Conservation (phyloP, 495 filamentous ascomycete species). For the Penicillium paradoxum region DNA sequence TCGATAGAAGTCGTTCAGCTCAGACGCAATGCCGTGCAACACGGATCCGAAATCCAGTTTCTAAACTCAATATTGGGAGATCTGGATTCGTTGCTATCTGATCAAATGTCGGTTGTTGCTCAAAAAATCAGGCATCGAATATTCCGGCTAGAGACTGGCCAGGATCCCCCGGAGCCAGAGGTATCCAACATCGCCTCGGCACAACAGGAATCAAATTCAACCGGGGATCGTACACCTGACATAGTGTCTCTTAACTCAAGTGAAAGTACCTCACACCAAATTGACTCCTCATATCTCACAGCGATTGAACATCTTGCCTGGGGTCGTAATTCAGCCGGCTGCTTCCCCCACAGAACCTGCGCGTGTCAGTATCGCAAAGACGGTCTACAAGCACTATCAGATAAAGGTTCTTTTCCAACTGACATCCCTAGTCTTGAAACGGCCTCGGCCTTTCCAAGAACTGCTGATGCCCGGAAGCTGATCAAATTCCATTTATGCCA, state of each 20-base stretch:
- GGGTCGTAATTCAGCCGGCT: constrained; percentile 30
- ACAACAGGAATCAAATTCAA: constrained; percentile 2
- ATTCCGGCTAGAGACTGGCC: constrained; percentile 18
- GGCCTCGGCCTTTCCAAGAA: constrained; percentile 5
- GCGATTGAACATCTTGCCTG: constrained; percentile 34
- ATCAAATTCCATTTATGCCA: constrained; percentile 27
- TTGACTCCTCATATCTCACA: constrained; percentile 24
- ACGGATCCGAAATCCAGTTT: constrained; percentile 30
- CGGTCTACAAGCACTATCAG: constrained; percentile 10
- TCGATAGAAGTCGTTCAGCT: constrained; percentile 28
- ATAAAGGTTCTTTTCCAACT: constrained; percentile 15
- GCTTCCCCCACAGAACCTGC: constrained; percentile 28
- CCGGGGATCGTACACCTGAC: constrained; percentile 1
- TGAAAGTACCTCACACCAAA: constrained; percentile 13
- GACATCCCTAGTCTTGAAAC: constrained; percentile 11
- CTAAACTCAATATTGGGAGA: constrained; percentile 21
- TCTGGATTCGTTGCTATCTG: constrained; percentile 13
- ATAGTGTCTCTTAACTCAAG: neutral
- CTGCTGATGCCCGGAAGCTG: constrained; percentile 20
- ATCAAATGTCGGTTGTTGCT: constrained; percentile 6
- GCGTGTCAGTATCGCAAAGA: constrained; percentile 27
- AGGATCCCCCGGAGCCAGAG: constrained; percentile 1
- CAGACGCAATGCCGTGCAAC: constrained; percentile 23
- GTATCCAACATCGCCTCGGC: neutral
- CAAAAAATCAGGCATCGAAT: constrained; percentile 20